These are phyloP conservation scores for Microthyrium microscopicum DNA, from an alignment of 2,329 filamentous ascomycete species.

Conservation along the genomic window DNA sequence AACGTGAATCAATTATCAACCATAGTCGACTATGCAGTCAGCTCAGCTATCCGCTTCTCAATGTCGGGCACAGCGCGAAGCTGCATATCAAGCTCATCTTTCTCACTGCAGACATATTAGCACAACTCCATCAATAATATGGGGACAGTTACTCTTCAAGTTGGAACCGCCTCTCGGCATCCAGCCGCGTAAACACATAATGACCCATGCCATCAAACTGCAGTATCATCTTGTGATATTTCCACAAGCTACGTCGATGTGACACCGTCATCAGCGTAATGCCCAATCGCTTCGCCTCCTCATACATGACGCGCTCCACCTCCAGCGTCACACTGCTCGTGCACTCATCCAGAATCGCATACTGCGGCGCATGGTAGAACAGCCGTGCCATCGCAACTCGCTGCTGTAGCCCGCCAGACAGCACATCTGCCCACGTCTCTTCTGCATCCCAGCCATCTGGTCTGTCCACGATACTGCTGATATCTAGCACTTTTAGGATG, in stretches of 20 bases:
- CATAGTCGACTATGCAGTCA: too few species aligned
- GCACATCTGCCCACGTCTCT: constrained; percentile 89
- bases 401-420: constrained; percentile 86
- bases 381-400: constrained; percentile 90
- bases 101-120: constrained; percentile 41
- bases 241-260: constrained; percentile 83
- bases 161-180: constrained; percentile 69
- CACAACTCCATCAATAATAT: constrained; percentile 2
- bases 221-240: constrained; percentile 85
- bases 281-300: constrained; percentile 76
- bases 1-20: too few species aligned
- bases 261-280: constrained; percentile 96
- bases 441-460: constrained; percentile 82
- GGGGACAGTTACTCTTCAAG: constrained; percentile 57
- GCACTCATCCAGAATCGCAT: constrained; percentile 94
- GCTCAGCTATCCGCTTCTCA: constrained; percentile 66
- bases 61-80: constrained; percentile 76
- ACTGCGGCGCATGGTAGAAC: constrained; percentile 84
- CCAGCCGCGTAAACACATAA: constrained; percentile 76
- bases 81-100: constrained; percentile 78
- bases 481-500: constrained; percentile 64
- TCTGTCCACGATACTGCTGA: constrained; percentile 65
- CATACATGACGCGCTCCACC: constrained; percentile 92
- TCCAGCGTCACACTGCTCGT: constrained; percentile 91
- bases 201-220: constrained; percentile 93